These are phyloP conservation scores for Aspergillus ruber DNA, from an alignment of 2,329 filamentous ascomycete species.

Conservation along the genomic window DNA sequence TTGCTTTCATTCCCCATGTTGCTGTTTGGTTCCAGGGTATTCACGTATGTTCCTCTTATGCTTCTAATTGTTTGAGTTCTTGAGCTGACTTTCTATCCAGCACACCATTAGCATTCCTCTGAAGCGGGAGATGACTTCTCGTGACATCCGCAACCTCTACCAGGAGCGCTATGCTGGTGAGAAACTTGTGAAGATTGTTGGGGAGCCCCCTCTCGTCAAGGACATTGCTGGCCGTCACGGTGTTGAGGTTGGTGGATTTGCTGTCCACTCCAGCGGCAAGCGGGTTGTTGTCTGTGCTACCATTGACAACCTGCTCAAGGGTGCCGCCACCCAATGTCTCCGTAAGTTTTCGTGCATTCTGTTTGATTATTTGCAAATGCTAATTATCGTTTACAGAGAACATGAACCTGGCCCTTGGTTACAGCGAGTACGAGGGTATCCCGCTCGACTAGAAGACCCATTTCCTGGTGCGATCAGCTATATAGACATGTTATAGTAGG, in stretches of 20 bases:
- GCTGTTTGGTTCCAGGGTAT: slow-evolving; percentile 98
- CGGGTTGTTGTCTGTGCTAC: slow-evolving; percentile 89
- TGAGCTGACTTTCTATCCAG: slow-evolving; percentile 24
- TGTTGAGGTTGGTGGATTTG: slow-evolving; percentile 90
- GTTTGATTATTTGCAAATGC: slow-evolving; percentile 3
- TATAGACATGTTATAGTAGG: slow-evolving; percentile 12
- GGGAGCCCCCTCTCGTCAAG: slow-evolving; percentile 81
- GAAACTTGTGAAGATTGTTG: slow-evolving; percentile 86
- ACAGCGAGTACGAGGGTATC: slow-evolving; percentile 83
- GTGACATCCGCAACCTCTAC: slow-evolving; percentile 89
- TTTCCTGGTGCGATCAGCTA: slow-evolving; percentile 8
- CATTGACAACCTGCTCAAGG: slow-evolving; percentile 91
- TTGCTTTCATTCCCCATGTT: slow-evolving; percentile 89
- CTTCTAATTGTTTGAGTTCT: neutral
- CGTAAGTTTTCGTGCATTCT: slow-evolving; percentile 53
- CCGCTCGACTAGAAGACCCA: slow-evolving; percentile 47
- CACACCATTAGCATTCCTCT: slow-evolving; percentile 88
- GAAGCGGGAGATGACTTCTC: slow-evolving; percentile 76
- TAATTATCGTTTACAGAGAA: slow-evolving; percentile 55
- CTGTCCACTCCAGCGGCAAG: slow-evolving; percentile 83
- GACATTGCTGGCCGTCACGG: slow-evolving; percentile 77
- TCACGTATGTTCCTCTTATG: slow-evolving; percentile 43
- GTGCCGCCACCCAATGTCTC: slow-evolving; percentile 84
- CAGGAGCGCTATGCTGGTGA: slow-evolving; percentile 95
- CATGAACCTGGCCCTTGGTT: slow-evolving; percentile 88